phyloP scores from a whole-genome alignment of 1,139 yeast species.

The Geotrichum australiense region DNA sequence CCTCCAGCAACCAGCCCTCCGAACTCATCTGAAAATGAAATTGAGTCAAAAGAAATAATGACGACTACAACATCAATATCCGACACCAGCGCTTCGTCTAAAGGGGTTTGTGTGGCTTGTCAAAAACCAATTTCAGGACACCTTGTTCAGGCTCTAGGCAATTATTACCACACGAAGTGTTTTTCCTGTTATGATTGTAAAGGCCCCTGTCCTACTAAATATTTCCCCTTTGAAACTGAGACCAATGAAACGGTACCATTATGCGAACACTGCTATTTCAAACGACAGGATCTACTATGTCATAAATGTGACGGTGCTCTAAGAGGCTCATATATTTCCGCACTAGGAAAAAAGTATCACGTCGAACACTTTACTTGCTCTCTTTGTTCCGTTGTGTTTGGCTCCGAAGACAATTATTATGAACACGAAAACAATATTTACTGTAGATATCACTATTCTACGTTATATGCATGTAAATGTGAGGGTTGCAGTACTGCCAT shows the following conservation, averaged over 20 bases:
- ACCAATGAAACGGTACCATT: slow-evolving; percentile 58
- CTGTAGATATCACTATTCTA: slow-evolving; percentile 89
- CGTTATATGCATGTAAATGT: slow-evolving; percentile 77
- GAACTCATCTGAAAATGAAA: too few species aligned
- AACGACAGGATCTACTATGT: slow-evolving; percentile 74
- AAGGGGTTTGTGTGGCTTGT: slow-evolving; percentile 51
- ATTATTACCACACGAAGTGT: slow-evolving; percentile 79
- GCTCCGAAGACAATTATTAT: slow-evolving; percentile 86
- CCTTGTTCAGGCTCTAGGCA: slow-evolving; percentile 75
- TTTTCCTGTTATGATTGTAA: slow-evolving; percentile 82
- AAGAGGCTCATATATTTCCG: slow-evolving; percentile 90
- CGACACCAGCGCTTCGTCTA: slow-evolving; percentile 3
- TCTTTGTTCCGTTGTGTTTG: slow-evolving; percentile 80
- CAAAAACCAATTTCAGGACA: slow-evolving; percentile 65
- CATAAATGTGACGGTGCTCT: slow-evolving; percentile 77
- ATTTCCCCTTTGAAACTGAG: slow-evolving; percentile 47
- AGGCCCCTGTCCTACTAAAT: slow-evolving; percentile 62
- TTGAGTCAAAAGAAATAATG: too few species aligned
- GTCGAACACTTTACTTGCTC: slow-evolving; percentile 93
- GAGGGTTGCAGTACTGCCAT: slow-evolving; percentile 92
- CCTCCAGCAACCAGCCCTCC: not conserved
- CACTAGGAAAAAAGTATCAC: slow-evolving; percentile 86
- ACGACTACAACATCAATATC: slow-evolving; percentile 11
- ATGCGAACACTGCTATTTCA: slow-evolving; percentile 91
- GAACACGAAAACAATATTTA: slow-evolving; percentile 78